Evolutionary conservation across 306 rosid genomes (phyloP), one percentile per base, ranked within the genome.

Genomic region (Dryas drummondii): DNA sequence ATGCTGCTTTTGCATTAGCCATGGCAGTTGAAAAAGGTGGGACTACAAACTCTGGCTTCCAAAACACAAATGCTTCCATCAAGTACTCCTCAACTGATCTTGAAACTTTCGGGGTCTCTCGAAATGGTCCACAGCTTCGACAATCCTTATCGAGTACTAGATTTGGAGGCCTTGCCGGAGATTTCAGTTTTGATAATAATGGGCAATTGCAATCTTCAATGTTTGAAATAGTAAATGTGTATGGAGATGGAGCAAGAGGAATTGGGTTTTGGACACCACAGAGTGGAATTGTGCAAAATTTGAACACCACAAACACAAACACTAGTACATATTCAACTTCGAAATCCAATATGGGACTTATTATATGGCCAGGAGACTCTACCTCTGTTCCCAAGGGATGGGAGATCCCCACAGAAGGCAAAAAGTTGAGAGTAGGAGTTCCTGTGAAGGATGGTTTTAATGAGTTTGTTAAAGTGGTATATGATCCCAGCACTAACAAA

Each of bases 1-100:
- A 87, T 64, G 71, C 84, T 9, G 70, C 84, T 76, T 67, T 75
- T 13, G 90, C 92, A 6, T 50, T 87, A 9, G 92, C 92, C 32
- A 80, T 55, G 77, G 89, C 89, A 4, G 59, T 84, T 14, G 89
- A 88, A 71, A 60, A 78, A 16, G 84, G 41, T 2, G 63, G 70
- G 4, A 42, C 44, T 41, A 14, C 2, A 54, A 74, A 69, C 41
- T 48, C 74, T 52, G 64, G 45, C 26, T 32, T 45, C 2, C 46
- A n/a, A 11, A 40, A n/a, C 6, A n/a, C 0, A 8, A 68, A 32
- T 7, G 0, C 37, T 2, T 42, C 7, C 68, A 14, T 78, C 68
- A 0, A 37, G 57, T 14, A 48, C 26, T 65, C 53, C 0, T 40
- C 4, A 0, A 72, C 11, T 9, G 62, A 69, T 40, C 75, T 77